Evolutionary conservation across 2,329 filamentous ascomycete species (phyloP).

Genomic region (Neopestalotiopsis sp.): DNA sequence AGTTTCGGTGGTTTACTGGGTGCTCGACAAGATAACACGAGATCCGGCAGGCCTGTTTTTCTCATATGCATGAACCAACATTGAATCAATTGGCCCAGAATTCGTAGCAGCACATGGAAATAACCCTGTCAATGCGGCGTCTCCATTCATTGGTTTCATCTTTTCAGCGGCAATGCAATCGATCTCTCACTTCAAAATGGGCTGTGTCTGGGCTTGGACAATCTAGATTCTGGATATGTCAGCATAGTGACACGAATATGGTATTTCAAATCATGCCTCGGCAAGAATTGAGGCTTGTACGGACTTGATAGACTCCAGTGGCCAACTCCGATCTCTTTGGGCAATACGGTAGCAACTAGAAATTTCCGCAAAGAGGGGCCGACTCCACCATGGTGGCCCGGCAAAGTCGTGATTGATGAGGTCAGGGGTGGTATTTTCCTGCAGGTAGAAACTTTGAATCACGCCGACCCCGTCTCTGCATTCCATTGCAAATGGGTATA

Average conservation of each 20-base stretch:
- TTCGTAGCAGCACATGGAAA: too few species aligned
- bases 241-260: not conserved
- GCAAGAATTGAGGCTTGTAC: not conserved
- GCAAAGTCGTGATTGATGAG: not conserved
- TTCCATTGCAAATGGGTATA: not conserved
- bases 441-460: not conserved
- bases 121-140: not conserved
- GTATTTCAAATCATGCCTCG: conserved; percentile 3
- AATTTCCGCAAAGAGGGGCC: not conserved
- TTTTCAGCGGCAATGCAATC: not conserved
- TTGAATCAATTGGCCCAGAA: too few species aligned
- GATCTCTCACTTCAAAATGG: not conserved
- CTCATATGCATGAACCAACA: too few species aligned
- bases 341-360: not conserved
- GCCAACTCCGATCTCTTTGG: not conserved
- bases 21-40: too few species aligned
- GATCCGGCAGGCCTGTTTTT: too few species aligned
- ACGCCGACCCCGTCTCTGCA: not conserved
- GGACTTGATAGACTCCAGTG: not conserved
- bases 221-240: not conserved
- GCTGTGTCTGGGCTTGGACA: not conserved
- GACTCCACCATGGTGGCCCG: not conserved
- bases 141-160: not conserved
- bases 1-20: too few species aligned
- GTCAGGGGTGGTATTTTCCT: not conserved